A percentile compares a stretch with the other conserved stretches of the same genome.
Conservation (phyloP, 2,329 filamentous ascomycete genomes). For the Plenodomus lindquistii region DNA sequence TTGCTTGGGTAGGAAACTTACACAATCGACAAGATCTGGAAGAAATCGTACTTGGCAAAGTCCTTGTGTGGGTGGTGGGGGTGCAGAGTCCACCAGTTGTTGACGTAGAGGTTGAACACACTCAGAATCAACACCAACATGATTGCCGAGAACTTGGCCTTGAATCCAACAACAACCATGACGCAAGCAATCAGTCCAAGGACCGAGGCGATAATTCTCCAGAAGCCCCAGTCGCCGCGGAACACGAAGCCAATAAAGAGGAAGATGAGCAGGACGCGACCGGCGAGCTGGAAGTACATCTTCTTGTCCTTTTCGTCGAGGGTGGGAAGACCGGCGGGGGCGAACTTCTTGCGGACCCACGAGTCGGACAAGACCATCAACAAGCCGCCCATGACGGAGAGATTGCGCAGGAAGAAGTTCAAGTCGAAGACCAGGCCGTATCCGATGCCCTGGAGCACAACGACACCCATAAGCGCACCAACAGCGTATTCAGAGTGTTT, state of each 20-base stretch:
- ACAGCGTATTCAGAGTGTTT: slow-evolving; percentile 95
- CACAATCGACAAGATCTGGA: slow-evolving; percentile 99
- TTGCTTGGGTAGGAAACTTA: slow-evolving; percentile 48
- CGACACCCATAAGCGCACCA: slow-evolving; percentile 83
- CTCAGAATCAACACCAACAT: slow-evolving; percentile 94
- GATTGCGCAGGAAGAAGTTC: slow-evolving; percentile 99
- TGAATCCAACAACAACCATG: slow-evolving; percentile 99
- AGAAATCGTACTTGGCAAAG: slow-evolving; percentile 99
- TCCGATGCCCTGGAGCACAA: slow-evolving; percentile 89
- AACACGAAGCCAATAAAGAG: slow-evolving; percentile 97
- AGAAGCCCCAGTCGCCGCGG: slow-evolving; percentile 88
- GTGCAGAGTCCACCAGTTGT: slow-evolving; percentile 99
- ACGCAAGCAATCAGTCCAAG: slow-evolving; percentile 89
- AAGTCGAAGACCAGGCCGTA: slow-evolving; percentile 98
- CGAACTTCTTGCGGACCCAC: slow-evolving; percentile 97
- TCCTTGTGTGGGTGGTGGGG: slow-evolving; percentile 99
- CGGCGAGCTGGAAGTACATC: slow-evolving; percentile 99
- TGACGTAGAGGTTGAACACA: slow-evolving; percentile 94
- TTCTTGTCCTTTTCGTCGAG: slow-evolving; percentile 99
- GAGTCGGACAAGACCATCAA: slow-evolving; percentile 98
- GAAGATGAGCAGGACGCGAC: slow-evolving; percentile 94
- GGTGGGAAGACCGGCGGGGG: slow-evolving; percentile 88
- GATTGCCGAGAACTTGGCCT: slow-evolving; percentile 98
- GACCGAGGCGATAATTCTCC: slow-evolving; percentile 81
- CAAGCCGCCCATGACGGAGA: slow-evolving; percentile 94